A percentile compares a stretch with the other conserved stretches of the same genome.
These are phyloP conservation scores for Zychaea mexicana DNA, from an alignment of 371 early-diverging fungal species.

Conservation along the genomic window DNA sequence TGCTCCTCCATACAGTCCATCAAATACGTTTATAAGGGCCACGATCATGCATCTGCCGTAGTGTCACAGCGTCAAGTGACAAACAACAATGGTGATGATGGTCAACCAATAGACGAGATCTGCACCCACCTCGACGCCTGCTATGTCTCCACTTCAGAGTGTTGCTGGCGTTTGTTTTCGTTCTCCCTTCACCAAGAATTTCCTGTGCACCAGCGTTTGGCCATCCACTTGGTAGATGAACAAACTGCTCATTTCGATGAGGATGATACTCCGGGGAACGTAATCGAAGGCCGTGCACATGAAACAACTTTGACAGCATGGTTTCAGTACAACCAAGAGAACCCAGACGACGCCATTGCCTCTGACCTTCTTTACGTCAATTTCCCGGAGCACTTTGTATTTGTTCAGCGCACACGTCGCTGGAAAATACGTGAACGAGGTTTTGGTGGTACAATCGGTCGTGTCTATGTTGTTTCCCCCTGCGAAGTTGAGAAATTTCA, in stretches of 20 bases:
- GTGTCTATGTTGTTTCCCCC: not conserved
- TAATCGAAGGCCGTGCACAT: not conserved
- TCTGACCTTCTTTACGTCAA: not conserved
- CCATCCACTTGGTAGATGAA: slow-evolving; percentile 20
- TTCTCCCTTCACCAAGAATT: slow-evolving; percentile 20
- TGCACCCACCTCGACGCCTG: slow-evolving; percentile 16
- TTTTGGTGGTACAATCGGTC: not conserved
- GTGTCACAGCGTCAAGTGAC: not conserved
- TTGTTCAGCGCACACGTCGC: not conserved
- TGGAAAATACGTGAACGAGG: not conserved
- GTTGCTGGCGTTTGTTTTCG: slow-evolving; percentile 27
- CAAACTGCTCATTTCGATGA: slow-evolving; percentile 4
- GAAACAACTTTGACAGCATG: slow-evolving; percentile 5
- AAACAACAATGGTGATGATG: not conserved
- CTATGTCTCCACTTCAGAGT: slow-evolving; percentile 35
- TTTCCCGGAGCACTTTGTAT: not conserved
- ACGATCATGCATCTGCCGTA: slow-evolving; percentile 15
- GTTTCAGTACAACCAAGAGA: not conserved
- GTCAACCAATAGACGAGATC: slow-evolving; percentile 17
- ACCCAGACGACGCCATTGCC: not conserved
- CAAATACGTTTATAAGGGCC: slow-evolving; percentile 42
- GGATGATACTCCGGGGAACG: not conserved
- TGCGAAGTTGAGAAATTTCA: not conserved
- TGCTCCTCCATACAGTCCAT: slow-evolving; percentile 21
- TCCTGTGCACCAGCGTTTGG: slow-evolving; percentile 15